phyloP scores from a whole-genome alignment of 2,329 filamentous ascomycete genomes.

The Whalleya microplaca region DNA sequence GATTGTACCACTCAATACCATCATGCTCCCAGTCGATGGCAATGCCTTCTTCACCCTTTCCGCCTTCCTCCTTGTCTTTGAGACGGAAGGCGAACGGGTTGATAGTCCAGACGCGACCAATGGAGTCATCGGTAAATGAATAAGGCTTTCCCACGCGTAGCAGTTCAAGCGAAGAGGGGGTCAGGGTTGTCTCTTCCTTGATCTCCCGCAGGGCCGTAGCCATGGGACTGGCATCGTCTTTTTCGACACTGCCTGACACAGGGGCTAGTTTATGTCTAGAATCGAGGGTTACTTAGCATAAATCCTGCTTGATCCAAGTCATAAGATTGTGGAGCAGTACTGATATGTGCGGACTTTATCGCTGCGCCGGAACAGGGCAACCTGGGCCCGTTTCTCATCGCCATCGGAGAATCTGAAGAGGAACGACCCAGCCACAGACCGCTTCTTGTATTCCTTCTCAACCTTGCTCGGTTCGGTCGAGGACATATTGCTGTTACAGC shows the following conservation, averaged over 20 bases:
- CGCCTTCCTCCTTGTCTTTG: slow-evolving; percentile 42
- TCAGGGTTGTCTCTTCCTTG: slow-evolving; percentile 63
- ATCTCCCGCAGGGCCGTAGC: slow-evolving; percentile 66
- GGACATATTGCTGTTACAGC: slow-evolving; percentile 21
- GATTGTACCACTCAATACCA: slow-evolving; percentile 60
- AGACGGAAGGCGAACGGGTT: slow-evolving; percentile 65
- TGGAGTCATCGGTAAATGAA: slow-evolving; percentile 54
- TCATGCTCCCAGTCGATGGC: slow-evolving; percentile 66
- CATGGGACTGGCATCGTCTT: slow-evolving; percentile 54
- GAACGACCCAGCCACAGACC: slow-evolving; percentile 54
- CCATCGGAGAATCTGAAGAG: slow-evolving; percentile 50
- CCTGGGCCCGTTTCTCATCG: slow-evolving; percentile 43
- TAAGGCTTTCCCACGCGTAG: slow-evolving; percentile 63
- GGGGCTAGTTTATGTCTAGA: slow-evolving; percentile 60
- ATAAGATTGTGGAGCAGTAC: slow-evolving; percentile 37
- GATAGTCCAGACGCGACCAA: slow-evolving; percentile 64
- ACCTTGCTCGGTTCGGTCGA: slow-evolving; percentile 7
- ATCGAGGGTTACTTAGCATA: neutral
- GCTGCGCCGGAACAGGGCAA: slow-evolving; percentile 67
- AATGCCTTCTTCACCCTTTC: slow-evolving; percentile 50
- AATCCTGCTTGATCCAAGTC: slow-evolving; percentile 21
- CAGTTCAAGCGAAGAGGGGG: slow-evolving; percentile 48
- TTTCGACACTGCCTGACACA: slow-evolving; percentile 64
- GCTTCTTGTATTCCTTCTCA: slow-evolving; percentile 34
- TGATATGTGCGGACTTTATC: slow-evolving; percentile 62